These are phyloP conservation scores for Microbotryomycetes sp. DNA, from an alignment of 1,284 basidiomycete species.

Conservation along the genomic window DNA sequence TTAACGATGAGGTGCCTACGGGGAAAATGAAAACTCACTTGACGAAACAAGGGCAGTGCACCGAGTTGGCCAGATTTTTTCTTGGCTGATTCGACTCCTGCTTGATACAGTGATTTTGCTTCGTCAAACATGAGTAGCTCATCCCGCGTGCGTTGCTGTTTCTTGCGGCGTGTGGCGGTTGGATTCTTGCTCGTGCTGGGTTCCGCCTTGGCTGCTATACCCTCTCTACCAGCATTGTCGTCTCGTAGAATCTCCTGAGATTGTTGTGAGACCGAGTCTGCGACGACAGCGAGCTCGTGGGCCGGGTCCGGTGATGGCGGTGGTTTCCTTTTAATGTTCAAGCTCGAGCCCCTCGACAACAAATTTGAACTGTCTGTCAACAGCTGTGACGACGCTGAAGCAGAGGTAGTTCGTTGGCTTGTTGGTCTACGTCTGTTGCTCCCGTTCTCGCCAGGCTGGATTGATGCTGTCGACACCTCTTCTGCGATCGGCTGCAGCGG, in stretches of 20 bases:
- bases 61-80: background rate
- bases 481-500: background rate
- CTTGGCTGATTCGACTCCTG: background rate
- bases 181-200: background rate
- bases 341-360: background rate
- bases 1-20: too few relatives aligned
- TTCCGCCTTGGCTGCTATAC: background rate
- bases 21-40: background rate
- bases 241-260: background rate
- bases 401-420: background rate
- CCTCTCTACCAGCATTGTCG: background rate
- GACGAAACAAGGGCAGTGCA: background rate
- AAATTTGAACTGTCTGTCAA: background rate
- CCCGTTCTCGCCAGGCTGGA: too few relatives aligned
- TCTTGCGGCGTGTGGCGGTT: background rate
- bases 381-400: background rate
- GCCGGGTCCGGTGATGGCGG: background rate
- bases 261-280: too few relatives aligned
- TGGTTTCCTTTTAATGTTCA: background rate
- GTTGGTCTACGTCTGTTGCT: too few relatives aligned
- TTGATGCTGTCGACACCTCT: background rate
- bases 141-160: background rate
- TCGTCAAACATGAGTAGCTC: background rate
- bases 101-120: background rate
- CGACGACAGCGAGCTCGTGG: too few relatives aligned